These are phyloP conservation scores for Phoma sp. DNA, from an alignment of 2,329 filamentous ascomycete genomes.

Conservation along the genomic window DNA sequence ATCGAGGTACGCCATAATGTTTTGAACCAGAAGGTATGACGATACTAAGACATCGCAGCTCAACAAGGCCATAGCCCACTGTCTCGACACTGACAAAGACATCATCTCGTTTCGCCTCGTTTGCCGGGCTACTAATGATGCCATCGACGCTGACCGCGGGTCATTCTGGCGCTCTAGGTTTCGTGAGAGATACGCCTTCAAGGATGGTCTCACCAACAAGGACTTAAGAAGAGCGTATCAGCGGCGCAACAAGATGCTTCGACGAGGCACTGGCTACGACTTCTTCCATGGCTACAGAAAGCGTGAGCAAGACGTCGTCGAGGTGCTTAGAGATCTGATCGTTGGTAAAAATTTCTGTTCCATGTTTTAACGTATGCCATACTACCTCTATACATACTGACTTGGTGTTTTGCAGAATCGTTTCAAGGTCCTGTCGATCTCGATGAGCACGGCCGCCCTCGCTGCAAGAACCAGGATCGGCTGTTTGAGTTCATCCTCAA, in stretches of 20 bases:
- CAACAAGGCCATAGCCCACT: conserved; percentile 48
- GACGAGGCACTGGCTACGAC: conserved; percentile 18
- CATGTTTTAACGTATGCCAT: no score
- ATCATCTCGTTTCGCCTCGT: conserved; percentile 49
- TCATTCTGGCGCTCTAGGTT: conserved; percentile 58
- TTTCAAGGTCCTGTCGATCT: conserved; percentile 29
- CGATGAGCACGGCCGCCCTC: conserved; percentile 28
- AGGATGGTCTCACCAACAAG: conserved; percentile 25
- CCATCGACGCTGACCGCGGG: conserved; percentile 48
- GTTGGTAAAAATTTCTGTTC: conserved; percentile 41
- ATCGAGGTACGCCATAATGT: conserved; percentile 33
- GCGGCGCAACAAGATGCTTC: conserved; percentile 30
- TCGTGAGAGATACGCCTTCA: conserved; percentile 49
- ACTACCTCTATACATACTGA: background rate
- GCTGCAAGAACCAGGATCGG: conserved; percentile 43
- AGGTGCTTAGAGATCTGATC: conserved; percentile 52
- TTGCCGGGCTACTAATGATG: conserved; percentile 48
- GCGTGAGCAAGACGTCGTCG: conserved; percentile 44
- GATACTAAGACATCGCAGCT: conserved; percentile 36
- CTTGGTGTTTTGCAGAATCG: conserved; percentile 31
- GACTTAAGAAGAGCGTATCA: conserved; percentile 48
- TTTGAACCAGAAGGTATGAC: no score
- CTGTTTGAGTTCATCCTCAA: conserved; percentile 41
- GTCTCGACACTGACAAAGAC: conserved; percentile 52
- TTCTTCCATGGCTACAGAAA: conserved; percentile 28